phyloP scores from a whole-genome alignment of 768 basidiomycete genomes.

The Pluteus cervinus region DNA sequence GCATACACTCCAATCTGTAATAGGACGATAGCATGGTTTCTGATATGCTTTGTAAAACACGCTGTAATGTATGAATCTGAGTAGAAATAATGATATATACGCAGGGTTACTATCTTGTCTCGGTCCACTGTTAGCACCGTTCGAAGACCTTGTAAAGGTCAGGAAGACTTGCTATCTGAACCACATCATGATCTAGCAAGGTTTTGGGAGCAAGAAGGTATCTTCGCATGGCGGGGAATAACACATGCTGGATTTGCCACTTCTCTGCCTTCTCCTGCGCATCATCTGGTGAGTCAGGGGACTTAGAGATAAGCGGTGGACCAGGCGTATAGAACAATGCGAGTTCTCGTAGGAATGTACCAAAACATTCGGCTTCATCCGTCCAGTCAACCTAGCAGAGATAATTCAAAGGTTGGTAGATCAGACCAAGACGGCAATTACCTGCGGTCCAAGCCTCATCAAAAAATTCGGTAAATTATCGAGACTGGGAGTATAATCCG shows the following conservation, averaged over 20 bases:
- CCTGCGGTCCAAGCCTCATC: conserved; percentile 91
- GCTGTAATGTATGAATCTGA: conserved; percentile 6
- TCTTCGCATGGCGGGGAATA: conserved; percentile 82
- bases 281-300: conserved; percentile 23
- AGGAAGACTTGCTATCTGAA: conserved; percentile 85
- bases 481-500: conserved; percentile 86
- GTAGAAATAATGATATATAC: conserved; percentile 7
- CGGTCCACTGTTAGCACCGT: conserved; percentile 74
- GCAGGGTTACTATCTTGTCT: conserved; percentile 9
- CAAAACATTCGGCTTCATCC: conserved; percentile 80
- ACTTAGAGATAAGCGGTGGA: conserved; percentile 21
- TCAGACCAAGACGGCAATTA: too few relatives aligned
- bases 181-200: conserved; percentile 66
- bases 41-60: conserved; percentile 6
- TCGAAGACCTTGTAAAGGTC: conserved; percentile 95
- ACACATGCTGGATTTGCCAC: conserved; percentile 88
- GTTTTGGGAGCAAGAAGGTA: conserved; percentile 67
- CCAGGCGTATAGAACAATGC: conserved; percentile 87
- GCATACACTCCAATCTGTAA: background rate
- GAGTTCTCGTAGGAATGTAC: conserved; percentile 79
- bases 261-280: conserved; percentile 51
- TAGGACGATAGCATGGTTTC: conserved; percentile 4
- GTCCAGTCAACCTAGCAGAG: conserved; percentile 77
- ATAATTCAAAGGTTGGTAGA: too few relatives aligned
- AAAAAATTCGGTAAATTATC: conserved; percentile 86